These are phyloP conservation scores for Plasmodium blacklocki DNA, from an alignment of 169 alveolate species.

Conservation along the genomic window DNA sequence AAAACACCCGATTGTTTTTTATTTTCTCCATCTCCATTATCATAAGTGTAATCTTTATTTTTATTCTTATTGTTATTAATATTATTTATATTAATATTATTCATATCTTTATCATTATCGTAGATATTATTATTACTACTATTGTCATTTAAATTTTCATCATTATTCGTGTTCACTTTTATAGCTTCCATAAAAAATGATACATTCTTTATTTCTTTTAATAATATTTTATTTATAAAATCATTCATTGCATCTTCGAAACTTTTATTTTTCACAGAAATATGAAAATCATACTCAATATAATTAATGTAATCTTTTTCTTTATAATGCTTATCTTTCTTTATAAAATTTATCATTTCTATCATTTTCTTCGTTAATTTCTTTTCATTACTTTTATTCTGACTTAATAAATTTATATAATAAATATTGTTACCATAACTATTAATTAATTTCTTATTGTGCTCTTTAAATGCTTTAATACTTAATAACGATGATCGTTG, in stretches of 20 bases:
- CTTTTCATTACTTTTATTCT: conserved; percentile 79
- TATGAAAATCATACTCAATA: conserved; percentile 78
- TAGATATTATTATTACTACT: background rate
- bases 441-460: conserved; percentile 76
- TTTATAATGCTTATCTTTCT: conserved; percentile 78
- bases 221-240: conserved; percentile 73
- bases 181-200: conserved; percentile 71
- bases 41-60: background rate
- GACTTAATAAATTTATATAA: conserved; percentile 81
- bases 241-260: conserved; percentile 80
- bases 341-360: conserved; percentile 69
- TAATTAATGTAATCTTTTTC: conserved; percentile 78
- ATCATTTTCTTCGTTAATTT: conserved; percentile 77
- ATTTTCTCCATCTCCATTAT: background rate
- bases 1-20: conserved; percentile 1
- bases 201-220: conserved; percentile 52
- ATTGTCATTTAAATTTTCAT: background rate
- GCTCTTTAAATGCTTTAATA: conserved; percentile 82
- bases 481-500: conserved; percentile 69
- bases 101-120: no score
- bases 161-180: background rate
- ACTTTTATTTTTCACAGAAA: conserved; percentile 68
- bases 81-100: background rate
- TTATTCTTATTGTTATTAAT: background rate
- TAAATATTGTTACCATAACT: conserved; percentile 82